Evolutionary conservation across 495 filamentous ascomycete genomes (phyloP).

Genomic region (Stereocaulon alpinum): DNA sequence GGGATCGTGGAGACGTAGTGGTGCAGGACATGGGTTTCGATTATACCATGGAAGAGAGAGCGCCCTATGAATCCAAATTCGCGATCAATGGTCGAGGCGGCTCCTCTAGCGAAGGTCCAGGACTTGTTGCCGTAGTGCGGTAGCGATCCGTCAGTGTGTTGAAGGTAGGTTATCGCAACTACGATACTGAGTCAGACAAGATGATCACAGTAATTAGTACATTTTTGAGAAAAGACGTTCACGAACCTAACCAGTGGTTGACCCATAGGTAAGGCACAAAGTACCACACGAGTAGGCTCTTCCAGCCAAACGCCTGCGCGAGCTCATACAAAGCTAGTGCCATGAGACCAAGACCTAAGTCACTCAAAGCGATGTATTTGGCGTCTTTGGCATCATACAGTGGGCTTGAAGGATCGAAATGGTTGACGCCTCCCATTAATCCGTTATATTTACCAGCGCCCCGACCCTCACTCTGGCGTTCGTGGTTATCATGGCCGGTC

Average conservation of each 20-base stretch:
- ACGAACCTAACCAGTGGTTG: conserved; percentile 75
- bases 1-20: conserved; percentile 52
- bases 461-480: conserved; percentile 72
- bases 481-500: conserved; percentile 89
- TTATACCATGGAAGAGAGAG: conserved; percentile 45
- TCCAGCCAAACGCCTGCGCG: conserved; percentile 64
- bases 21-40: conserved; percentile 51
- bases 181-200: conserved; percentile 32
- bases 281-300: conserved; percentile 86
- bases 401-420: conserved; percentile 80
- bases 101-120: conserved; percentile 48
- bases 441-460: conserved; percentile 88
- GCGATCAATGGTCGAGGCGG: conserved; percentile 49
- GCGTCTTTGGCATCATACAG: conserved; percentile 86
- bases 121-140: conserved; percentile 45
- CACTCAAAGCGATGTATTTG: conserved; percentile 70
- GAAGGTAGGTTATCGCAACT: conserved; percentile 52
- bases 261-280: conserved; percentile 92
- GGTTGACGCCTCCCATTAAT: conserved; percentile 71
- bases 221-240: not conserved
- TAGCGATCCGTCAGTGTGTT: conserved; percentile 49
- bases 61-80: conserved; percentile 51
- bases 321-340: conserved; percentile 46
- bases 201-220: not conserved
- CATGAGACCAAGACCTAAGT: conserved; percentile 63